Percentiles rank a stretch among this genome's conserved stretches.
Conservation (phyloP, 352 stramenopile species). For the Phytophthora pluvialis region DNA sequence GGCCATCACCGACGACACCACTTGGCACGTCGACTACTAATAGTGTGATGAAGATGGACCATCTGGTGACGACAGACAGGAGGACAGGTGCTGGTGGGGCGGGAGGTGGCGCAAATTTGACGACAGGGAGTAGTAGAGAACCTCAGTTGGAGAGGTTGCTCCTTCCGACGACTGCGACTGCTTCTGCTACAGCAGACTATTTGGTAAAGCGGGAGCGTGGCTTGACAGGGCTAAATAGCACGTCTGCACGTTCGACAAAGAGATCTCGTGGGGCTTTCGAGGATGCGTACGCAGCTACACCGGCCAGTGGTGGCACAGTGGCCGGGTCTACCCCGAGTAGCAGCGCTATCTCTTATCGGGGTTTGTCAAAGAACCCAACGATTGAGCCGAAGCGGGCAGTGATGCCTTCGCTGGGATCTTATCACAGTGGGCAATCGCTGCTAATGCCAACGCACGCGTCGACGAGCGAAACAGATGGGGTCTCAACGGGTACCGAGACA, state of each 20-base stretch:
- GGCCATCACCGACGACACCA: constrained; percentile 53
- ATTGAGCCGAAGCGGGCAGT: constrained; percentile 50
- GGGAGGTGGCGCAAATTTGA: neutral
- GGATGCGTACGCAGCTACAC: constrained; percentile 15
- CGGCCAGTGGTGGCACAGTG: constrained; percentile 4
- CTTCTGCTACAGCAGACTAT: constrained; percentile 29
- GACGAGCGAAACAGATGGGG: neutral
- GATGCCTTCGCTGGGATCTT: constrained; percentile 25
- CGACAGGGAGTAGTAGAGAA: constrained; percentile 28
- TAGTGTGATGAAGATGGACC: constrained; percentile 44
- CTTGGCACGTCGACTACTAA: constrained; percentile 30
- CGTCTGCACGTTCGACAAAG: constrained; percentile 9
- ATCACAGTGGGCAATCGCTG: constrained; percentile 26
- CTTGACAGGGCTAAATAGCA: constrained; percentile 6
- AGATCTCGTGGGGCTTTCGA: constrained; percentile 25
- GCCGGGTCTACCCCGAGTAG: constrained; percentile 16
- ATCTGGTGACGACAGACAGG: constrained; percentile 30
- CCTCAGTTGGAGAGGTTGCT: constrained; percentile 54
- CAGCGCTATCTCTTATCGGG: constrained; percentile 36
- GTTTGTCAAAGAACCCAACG: constrained; percentile 39
- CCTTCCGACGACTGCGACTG: constrained; percentile 7
- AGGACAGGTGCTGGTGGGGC: neutral
- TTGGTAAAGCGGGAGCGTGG: constrained; percentile 44
- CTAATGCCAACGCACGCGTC: constrained; percentile 5
- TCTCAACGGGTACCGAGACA: neutral